Evolutionary conservation across 306 rosid species (phyloP).

Genomic region (Prunus salicina): DNA sequence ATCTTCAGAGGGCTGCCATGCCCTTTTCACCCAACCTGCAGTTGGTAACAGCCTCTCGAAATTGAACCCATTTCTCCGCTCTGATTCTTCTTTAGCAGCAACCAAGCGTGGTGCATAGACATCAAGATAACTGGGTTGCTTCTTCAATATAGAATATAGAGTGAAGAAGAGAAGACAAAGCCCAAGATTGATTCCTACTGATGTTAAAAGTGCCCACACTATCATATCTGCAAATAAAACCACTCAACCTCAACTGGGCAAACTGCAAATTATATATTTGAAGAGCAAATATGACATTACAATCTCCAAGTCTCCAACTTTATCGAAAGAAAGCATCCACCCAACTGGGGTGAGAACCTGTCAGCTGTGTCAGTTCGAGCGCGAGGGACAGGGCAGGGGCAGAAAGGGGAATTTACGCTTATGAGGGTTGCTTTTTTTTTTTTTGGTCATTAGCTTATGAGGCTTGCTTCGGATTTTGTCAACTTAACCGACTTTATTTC

Average conservation of each 20-base stretch:
- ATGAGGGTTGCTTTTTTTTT: too few relatives aligned
- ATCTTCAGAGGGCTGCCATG: constrained; percentile 72
- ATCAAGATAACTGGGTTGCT: constrained; percentile 59
- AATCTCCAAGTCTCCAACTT: not conserved
- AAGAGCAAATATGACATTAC: not conserved
- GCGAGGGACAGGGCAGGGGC: not conserved
- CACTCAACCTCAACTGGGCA: not conserved
- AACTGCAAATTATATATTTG: not conserved
- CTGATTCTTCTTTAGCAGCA: constrained; percentile 37
- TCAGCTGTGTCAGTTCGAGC: not conserved
- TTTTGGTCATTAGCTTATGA: too few relatives aligned
- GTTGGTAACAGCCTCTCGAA: constrained; percentile 70
- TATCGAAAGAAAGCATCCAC: not conserved
- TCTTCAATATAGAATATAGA: constrained; percentile 69
- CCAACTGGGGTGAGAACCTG: not conserved
- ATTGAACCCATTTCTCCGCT: constrained; percentile 44
- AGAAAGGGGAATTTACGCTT: not conserved
- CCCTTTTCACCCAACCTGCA: constrained; percentile 72
- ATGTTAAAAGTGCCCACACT: constrained; percentile 77
- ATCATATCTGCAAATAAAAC: constrained; percentile 40
- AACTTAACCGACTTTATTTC: not conserved
- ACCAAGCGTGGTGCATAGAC: constrained; percentile 69
- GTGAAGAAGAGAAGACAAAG: constrained; percentile 66
- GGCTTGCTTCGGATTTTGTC: not conserved
- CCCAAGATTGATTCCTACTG: constrained; percentile 80